Evolutionary conservation across 495 filamentous ascomycete genomes (phyloP), one percentile per base, ranked within the genome.

Genomic region (Aspergillus olivimuriae): DNA sequence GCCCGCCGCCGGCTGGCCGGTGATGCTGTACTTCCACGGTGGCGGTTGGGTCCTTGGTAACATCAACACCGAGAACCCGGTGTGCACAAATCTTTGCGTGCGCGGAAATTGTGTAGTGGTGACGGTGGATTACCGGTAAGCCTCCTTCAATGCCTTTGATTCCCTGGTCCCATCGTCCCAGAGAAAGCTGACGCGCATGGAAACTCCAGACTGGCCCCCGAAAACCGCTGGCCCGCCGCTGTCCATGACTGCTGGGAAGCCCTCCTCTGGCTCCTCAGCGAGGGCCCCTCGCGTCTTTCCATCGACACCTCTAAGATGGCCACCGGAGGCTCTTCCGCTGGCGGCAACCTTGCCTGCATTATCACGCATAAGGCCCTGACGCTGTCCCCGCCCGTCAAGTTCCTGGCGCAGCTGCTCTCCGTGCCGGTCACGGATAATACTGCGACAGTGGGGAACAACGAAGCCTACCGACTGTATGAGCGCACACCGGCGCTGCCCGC

Each of bases 361-460:
- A 75, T 80, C 63, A 74, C 69, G 9, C 75, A 78, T 41, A 77
- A 75, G 43, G 69, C 71, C 0, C 62, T 72, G 4, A 57, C 60
- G 6, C 55, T 68, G 1, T 66, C 69, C 1, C 60, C 61, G 7
- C 65, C 63, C 6, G 61, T 72, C 15, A 62, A 57, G 9, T 76
- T 78, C 60, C 48, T 51, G 1, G 57, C 65, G 10, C 75, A 80
- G 46, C 57, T 78, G 12, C 72, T 80, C 43, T 75, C 73, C 22
- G 76, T 80, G 12, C 76, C 76, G 0, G 76, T 80, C 1, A 77
- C 68, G 3, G 76, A 80, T 34, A 80, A 80, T 55, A 77, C 73
- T 0, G 74, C 75, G 14, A 60, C 55, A 1, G 52, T 69, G 4
- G 51, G 48, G 6, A 74, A 59, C 48, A 77, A 61, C 43, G 51